Evolutionary conservation across 495 filamentous ascomycete genomes (phyloP), one percentile per base, ranked within the genome.

Genomic region (Astrocystis sublimbata): DNA sequence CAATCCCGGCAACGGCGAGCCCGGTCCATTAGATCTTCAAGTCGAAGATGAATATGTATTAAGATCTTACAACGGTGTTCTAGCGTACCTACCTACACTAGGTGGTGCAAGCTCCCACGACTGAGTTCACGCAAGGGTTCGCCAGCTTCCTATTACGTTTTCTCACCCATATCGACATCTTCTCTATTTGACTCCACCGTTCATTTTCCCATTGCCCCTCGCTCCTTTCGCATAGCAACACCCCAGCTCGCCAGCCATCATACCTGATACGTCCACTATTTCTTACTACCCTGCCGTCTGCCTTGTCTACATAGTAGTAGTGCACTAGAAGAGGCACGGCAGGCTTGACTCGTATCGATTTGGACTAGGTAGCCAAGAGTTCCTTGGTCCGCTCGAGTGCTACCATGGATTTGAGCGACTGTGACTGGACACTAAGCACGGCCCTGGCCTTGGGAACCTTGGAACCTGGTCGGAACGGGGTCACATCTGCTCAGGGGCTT

Each of bases 391-490:
- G n/a, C n/a, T n/a, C n/a, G 8, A 19, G n/a, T 31, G 6, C 23
- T 31, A n/a, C 21, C 36, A n/a, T 43, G 41, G 2, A 9, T 17
- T 28, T 8, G 31, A 19, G 24, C 31, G 21, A 24, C 28, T 19
- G 23, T 30, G 26, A 36, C 47, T 15, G 56, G 56, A 50, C 56
- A 50, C 56, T 59, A 59, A 59, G 56, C 56, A 59, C 19, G 54
- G n/a, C 24, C 21, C 41, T 31, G 36, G 55, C n/a, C 28, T 47
- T 45, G 41, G n/a, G n/a, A n/a, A n/a, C n/a, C n/a, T n/a, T n/a
- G n/a, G n/a, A n/a, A n/a, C n/a, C n/a, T n/a, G n/a, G n/a, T n/a
- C n/a, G n/a, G n/a, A n/a, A n/a, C n/a, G n/a, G n/a, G n/a, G n/a
- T n/a, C n/a, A n/a, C n/a, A n/a, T 41, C 41, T 58, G 24, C 21